Evolutionary conservation across 2,329 filamentous ascomycete species (phyloP), one percentile per base, ranked within the genome.

Genomic region (Colletotrichum sp.): DNA sequence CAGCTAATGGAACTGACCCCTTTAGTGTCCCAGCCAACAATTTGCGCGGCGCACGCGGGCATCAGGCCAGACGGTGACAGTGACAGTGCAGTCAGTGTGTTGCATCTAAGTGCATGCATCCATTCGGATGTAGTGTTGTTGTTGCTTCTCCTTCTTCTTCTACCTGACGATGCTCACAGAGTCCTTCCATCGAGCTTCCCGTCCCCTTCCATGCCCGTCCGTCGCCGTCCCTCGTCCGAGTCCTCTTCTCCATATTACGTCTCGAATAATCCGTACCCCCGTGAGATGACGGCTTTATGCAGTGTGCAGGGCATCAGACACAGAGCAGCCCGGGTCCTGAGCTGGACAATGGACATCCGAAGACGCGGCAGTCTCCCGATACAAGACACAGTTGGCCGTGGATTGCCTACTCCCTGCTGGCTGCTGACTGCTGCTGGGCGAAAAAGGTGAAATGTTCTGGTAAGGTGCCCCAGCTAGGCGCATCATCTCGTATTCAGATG

Each of bases 11-110:
- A 73, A 73, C 68, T 76, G 70, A 60, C 70, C 70, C 64, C 70
- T 68, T 52, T 76, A 69, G 74, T 39, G 74, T 36, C 74, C 59
- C 71, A 76, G 70, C 74, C 74, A 65, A 24, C 48, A 74, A 65
- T 74, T 76, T 74, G 74, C 74, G 65, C 59, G 18, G 57, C 59
- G 70, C 74, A 68, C 64, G 64, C 65, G 65, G 60, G 28, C 55
- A 73, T 26, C 65, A 69, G 59, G 64, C 39, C 68, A 64, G 57
- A 64, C 68, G 67, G 30, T 60, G 64, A 74, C 65, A 57, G 59
- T 32, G 28, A 52, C 28, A 21, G 26, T 43, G 60, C 70, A 39
- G 34, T 43, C 61, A 64, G 61, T 64, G 61, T 64, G 61, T 36
- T 32, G 30, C 26, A 21, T 36, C 59, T 26, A 64, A 39, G 61